phyloP scores from a whole-genome alignment of 768 basidiomycete species.

The Russula brevipes region DNA sequence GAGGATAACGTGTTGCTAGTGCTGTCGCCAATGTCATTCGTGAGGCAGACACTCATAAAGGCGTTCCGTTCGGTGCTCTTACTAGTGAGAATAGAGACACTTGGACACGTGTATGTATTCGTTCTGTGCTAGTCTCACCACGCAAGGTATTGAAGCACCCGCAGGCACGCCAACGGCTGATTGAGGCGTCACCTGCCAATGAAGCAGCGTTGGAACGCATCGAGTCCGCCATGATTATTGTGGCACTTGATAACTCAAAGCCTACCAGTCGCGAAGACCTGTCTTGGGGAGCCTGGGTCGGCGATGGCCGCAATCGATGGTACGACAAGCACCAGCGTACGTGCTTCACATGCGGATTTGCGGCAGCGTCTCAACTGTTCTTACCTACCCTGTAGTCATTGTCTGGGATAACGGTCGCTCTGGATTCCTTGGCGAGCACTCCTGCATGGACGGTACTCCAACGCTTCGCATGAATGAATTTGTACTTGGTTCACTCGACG shows the following conservation, averaged over 20 bases:
- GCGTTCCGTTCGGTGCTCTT: slow-evolving; percentile 62
- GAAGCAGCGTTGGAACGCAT: slow-evolving; percentile 65
- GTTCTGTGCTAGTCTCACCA: slow-evolving; percentile 15
- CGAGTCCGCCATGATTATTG: slow-evolving; percentile 83
- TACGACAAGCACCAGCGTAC: slow-evolving; percentile 94
- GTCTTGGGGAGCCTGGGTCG: slow-evolving; percentile 82
- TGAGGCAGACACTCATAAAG: slow-evolving; percentile 46
- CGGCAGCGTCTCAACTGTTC: background rate
- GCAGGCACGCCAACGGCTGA: slow-evolving; percentile 54
- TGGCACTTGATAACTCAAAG: slow-evolving; percentile 77
- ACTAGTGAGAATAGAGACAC: slow-evolving; percentile 85
- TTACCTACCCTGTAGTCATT: slow-evolving; percentile 53
- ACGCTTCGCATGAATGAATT: slow-evolving; percentile 96
- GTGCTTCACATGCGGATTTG: slow-evolving; percentile 29
- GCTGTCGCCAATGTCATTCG: slow-evolving; percentile 61
- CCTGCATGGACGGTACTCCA: slow-evolving; percentile 91
- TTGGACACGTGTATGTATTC: slow-evolving; percentile 69
- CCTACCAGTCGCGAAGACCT: slow-evolving; percentile 80
- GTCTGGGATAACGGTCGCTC: slow-evolving; percentile 94
- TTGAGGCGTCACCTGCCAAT: slow-evolving; percentile 63
- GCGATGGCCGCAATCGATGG: slow-evolving; percentile 86
- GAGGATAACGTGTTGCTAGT: slow-evolving; percentile 39
- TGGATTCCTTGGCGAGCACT: slow-evolving; percentile 86
- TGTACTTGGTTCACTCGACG: slow-evolving; percentile 67
- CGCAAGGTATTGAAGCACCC: background rate